Evolutionary conservation across 176 grass and related monocot species (phyloP), one percentile per base, ranked within the genome.

Genomic region (Musa acuminata): DNA sequence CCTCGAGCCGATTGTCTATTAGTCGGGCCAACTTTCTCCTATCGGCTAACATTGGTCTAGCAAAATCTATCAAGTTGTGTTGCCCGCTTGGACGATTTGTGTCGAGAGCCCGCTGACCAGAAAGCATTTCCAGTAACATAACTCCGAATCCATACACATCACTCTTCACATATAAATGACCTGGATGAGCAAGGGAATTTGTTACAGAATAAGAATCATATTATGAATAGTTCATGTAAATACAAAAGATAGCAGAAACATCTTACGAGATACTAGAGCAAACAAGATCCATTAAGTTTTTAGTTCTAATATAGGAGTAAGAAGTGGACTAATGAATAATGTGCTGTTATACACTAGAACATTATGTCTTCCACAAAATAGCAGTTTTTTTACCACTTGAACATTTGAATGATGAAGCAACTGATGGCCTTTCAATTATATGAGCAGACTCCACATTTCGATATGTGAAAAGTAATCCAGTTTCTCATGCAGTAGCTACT

Each of bases 161-260:
- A 23, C 89, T 96, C 75, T 92, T 96, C 81, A 96, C 93, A 81
- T 96, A 96, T 12, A 96, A 77, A 81, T 96, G 93, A 21, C 93
- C 93, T 96, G 21, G 29, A 50, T 62, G 19, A 51, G 60, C 49
- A 27, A 49, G 52, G 35, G 26, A 49, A 26, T n/a, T 19, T 24
- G 20, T 2, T 51, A n/a, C 14, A 22, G 8, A 71, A 11, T 10
- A 11, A 71, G 27, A 51, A 70, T 1, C 35, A 71, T n/a, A 13
- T 1, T 1, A 21, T 23, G 20, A 22, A 64, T 11, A 64, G 19
- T 64, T n/a, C 57, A 60, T n/a, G 14, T 19, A 11, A 16, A 13
- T 19, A 60, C n/a, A n/a, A 57, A 60, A 8, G 57, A 14, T 19
- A 4, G 14, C 57, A 13, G n/a, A 60, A 60, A 17, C 57, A 35